These are phyloP conservation scores for Camellia japonica DNA, from an alignment of 148 eudicot species.

Conservation along the genomic window DNA sequence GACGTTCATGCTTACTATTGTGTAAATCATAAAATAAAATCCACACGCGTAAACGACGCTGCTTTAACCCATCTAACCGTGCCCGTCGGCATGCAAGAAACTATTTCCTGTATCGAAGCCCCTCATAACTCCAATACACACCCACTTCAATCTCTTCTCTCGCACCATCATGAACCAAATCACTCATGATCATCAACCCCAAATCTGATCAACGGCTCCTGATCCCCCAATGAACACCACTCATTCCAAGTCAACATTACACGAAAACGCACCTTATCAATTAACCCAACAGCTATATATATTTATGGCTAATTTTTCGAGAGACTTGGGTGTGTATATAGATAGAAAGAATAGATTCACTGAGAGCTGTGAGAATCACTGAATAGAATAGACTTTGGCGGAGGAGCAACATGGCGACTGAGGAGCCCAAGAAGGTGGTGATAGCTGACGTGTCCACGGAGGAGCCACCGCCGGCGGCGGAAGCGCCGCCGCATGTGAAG, in stretches of 20 bases:
- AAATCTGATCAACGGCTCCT: no score
- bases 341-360: background rate
- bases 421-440: background rate
- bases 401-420: conserved; percentile 2
- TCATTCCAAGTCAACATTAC: no score
- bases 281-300: no score
- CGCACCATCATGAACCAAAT: background rate
- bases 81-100: background rate
- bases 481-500: background rate
- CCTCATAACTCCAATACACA: background rate
- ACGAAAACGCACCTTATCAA: no score
- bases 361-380: background rate
- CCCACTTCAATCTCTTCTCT: background rate
- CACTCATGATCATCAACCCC: no score
- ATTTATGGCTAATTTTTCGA: no score
- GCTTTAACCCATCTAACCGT: background rate
- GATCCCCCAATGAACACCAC: no score
- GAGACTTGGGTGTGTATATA: no score
- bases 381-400: no score
- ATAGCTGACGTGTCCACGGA: background rate
- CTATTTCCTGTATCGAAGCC: background rate
- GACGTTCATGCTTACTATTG: no score
- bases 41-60: conserved; percentile 4
- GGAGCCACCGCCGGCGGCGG: background rate
- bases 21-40: no score